Base-by-base conservation (phyloP, 768 basidiomycete genomes). In the Russula olivacea region DNA sequence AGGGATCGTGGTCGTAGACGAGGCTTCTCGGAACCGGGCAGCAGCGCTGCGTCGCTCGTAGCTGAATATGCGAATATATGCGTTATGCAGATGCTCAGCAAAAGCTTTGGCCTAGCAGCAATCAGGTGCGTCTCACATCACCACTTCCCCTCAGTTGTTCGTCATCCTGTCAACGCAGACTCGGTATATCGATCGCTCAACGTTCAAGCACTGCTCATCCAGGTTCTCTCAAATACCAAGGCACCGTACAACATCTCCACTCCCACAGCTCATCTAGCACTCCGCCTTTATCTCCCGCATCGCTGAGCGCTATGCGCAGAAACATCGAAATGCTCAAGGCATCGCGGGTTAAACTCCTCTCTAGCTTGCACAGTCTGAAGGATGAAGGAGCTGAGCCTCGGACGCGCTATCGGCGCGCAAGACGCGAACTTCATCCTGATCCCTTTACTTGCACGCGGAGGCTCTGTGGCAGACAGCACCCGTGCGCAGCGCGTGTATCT, bases 191-290 rank as follows among this genome's bases (percentile, higher is more conserved):
- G 0, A 76, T 98, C 59, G 91, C 93, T 6, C 89, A 94, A 63
- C 93, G n/a, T n/a, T n/a, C n/a, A n/a, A n/a, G n/a, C 93, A 0
- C 86, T 91, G 0, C 77, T 99, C 14, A 89, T 98, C 50, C 95
- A 93, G 69, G 81, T 98, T 65, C 84, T 98, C 58, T 83, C 85
- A 63, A 98, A 98, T 73, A 90, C 95, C 30, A 99, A 99, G 73
- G 97, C 96, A 0, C 97, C 97, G 0, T 99, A 98, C 78, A 98
- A 97, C 74, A 85, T 99, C 68, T 95, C 94, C 17, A 82, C 88
- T 0, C 94, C 94, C 0, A 93, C 93, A 7, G 92, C 96, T 14
- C 75, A 83, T 32, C 83, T 98, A 25, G 95, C 93, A 0, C 73
- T 86, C 15, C 78, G 88, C 11, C 96, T 0, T 82, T 98, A 34